Conservation (phyloP, 2,329 filamentous ascomycete genomes). For the Septoria linicola region DNA sequence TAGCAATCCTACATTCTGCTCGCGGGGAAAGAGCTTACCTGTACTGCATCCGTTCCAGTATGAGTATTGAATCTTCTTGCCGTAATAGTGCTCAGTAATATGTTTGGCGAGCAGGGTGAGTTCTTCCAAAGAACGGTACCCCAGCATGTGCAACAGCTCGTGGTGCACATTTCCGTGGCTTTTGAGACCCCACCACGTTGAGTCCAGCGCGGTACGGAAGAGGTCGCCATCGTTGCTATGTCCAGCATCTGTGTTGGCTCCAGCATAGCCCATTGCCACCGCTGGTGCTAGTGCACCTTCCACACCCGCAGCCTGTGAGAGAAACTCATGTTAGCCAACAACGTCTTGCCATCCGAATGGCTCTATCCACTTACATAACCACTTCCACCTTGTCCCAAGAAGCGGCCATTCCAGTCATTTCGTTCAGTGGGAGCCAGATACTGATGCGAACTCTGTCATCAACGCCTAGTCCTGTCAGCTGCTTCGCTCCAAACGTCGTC, state of each 20-base stretch:
- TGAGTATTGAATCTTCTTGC: slow-evolving; percentile 36
- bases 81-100: slow-evolving; percentile 37
- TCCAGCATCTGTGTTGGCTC: slow-evolving; percentile 32
- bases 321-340: not conserved
- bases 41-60: slow-evolving; percentile 44
- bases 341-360: not conserved
- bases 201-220: slow-evolving; percentile 14
- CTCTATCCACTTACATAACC: slow-evolving; percentile 33
- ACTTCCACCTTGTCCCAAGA: slow-evolving; percentile 45
- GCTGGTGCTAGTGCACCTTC: slow-evolving; percentile 16
- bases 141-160: slow-evolving; percentile 39
- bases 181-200: slow-evolving; percentile 29
- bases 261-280: slow-evolving; percentile 31
- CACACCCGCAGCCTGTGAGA: slow-evolving; percentile 29
- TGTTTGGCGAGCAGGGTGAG: slow-evolving; percentile 38
- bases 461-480: slow-evolving; percentile 14
- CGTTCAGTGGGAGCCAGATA: slow-evolving; percentile 36
- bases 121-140: slow-evolving; percentile 37
- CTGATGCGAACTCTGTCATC: slow-evolving; percentile 36
- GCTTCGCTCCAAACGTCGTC: not conserved
- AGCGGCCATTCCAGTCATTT: slow-evolving; percentile 36
- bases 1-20: not conserved
- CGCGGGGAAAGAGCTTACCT: slow-evolving; percentile 21
- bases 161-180: slow-evolving; percentile 39
- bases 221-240: slow-evolving; percentile 17